Conservation (phyloP, 1,139 yeast species). For the Kluyveromyces sp. region DNA sequence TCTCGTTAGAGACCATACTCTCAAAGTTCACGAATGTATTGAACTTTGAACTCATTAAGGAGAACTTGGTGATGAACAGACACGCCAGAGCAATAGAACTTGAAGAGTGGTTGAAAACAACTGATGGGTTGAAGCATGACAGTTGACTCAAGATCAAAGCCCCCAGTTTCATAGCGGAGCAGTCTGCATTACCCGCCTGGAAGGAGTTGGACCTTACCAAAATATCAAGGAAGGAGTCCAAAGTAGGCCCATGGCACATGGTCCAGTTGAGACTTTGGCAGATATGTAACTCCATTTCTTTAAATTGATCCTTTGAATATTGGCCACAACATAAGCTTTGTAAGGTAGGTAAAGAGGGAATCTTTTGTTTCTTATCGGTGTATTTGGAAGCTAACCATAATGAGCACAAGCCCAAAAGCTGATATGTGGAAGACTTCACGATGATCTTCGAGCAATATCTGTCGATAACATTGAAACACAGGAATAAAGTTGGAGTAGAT, state of each 20-base stretch:
- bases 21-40: conserved; percentile 4
- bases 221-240: conserved; percentile 56
- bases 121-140: conserved; percentile 53
- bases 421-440: conserved; percentile 60
- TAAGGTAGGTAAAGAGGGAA: conserved; percentile 49
- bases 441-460: conserved; percentile 84
- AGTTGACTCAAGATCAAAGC: conserved; percentile 59
- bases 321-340: conserved; percentile 50
- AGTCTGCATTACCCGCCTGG: conserved; percentile 29
- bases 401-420: conserved; percentile 61
- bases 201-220: conserved; percentile 33
- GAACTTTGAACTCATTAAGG: conserved; percentile 1
- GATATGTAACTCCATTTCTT: conserved; percentile 64
- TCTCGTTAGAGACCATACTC: neutral
- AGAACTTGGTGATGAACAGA: conserved; percentile 4
- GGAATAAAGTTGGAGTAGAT: conserved; percentile 71
- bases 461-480: conserved; percentile 78
- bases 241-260: conserved; percentile 40
- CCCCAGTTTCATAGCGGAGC: conserved; percentile 43
- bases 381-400: conserved; percentile 72
- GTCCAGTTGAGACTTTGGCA: conserved; percentile 40
- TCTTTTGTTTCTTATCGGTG: conserved; percentile 59
- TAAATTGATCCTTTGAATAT: conserved; percentile 51
- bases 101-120: conserved; percentile 49
- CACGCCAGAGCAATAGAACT: conserved; percentile 55